These are phyloP conservation scores for Magnolia changhungtana DNA, from an alignment of 164 flowering plant genomes.

Conservation along the genomic window DNA sequence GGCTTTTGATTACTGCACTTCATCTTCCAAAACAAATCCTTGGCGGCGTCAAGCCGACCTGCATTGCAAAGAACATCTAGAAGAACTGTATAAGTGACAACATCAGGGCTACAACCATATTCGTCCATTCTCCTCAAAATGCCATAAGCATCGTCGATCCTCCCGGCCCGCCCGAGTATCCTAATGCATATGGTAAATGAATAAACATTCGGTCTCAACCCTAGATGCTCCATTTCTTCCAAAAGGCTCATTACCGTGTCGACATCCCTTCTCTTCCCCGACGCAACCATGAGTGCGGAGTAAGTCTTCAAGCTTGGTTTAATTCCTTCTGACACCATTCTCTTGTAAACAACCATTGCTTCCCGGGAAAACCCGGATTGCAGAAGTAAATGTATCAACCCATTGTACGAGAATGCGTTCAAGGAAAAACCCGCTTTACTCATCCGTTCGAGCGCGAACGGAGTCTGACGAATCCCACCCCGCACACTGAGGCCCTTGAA, in stretches of 20 bases:
- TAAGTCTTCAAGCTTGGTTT: slow-evolving; percentile 88
- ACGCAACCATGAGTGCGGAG: slow-evolving; percentile 90
- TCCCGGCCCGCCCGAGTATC: slow-evolving; percentile 77
- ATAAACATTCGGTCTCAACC: slow-evolving; percentile 81
- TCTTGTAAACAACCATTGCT: slow-evolving; percentile 68
- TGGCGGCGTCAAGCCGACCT: slow-evolving; percentile 59
- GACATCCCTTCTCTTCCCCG: slow-evolving; percentile 71
- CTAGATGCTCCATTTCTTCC: slow-evolving; percentile 75
- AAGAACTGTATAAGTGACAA: slow-evolving; percentile 82
- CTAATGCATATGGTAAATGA: slow-evolving; percentile 89
- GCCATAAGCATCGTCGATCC: slow-evolving; percentile 61
- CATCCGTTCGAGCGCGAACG: slow-evolving; percentile 64
- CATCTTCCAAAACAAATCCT: slow-evolving; percentile 64
- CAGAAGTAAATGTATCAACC: slow-evolving; percentile 75
- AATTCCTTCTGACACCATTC: slow-evolving; percentile 67
- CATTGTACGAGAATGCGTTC: slow-evolving; percentile 85
- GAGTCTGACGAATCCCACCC: slow-evolving; percentile 68
- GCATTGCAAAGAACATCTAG: slow-evolving; percentile 80
- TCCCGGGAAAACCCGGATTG: slow-evolving; percentile 62
- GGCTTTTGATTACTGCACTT: slow-evolving; percentile 66
- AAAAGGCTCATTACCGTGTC: slow-evolving; percentile 66
- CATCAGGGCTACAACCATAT: slow-evolving; percentile 89
- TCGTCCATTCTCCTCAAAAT: slow-evolving; percentile 72
- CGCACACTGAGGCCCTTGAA: slow-evolving; percentile 49
- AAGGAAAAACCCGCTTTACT: slow-evolving; percentile 58